phyloP scores from a whole-genome alignment of 495 filamentous ascomycete species.

The Durotheca rogersii region DNA sequence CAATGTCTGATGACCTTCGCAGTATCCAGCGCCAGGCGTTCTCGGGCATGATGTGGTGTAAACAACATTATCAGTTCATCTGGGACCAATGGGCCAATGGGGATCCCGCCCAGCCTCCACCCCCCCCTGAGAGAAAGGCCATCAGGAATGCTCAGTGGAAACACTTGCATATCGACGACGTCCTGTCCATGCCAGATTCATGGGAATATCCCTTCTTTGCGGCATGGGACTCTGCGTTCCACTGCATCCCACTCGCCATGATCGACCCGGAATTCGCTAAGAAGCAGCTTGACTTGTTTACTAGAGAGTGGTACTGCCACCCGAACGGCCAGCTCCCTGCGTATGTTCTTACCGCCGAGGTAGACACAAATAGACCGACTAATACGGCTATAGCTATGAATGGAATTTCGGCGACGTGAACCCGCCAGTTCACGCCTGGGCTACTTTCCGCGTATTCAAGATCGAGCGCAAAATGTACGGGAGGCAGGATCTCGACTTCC shows the following conservation, averaged over 20 bases:
- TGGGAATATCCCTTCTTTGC: constrained; percentile 99
- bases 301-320: constrained; percentile 98
- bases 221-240: constrained; percentile 96
- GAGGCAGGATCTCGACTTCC: constrained; percentile 88
- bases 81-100: constrained; percentile 97
- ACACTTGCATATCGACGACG: constrained; percentile 89
- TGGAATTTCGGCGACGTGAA: constrained; percentile 99
- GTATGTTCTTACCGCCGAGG: constrained; percentile 17
- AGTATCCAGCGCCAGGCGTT: constrained; percentile 96
- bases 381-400: constrained; percentile 60
- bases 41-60: constrained; percentile 96
- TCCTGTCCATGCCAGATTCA: constrained; percentile 94
- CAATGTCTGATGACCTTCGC: constrained; percentile 90
- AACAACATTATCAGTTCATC: constrained; percentile 94
- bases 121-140: constrained; percentile 74
- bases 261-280: constrained; percentile 97
- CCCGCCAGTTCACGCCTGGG: constrained; percentile 95
- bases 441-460: constrained; percentile 92
- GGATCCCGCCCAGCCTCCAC: constrained; percentile 70
- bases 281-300: constrained; percentile 93
- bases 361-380: constrained; percentile 34
- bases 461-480: constrained; percentile 98
- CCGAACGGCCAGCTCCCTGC: constrained; percentile 88
- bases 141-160: constrained; percentile 89
- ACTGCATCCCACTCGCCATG: constrained; percentile 94